phyloP scores from a whole-genome alignment of 345 rosid species.

The Ceriops zippeliana region DNA sequence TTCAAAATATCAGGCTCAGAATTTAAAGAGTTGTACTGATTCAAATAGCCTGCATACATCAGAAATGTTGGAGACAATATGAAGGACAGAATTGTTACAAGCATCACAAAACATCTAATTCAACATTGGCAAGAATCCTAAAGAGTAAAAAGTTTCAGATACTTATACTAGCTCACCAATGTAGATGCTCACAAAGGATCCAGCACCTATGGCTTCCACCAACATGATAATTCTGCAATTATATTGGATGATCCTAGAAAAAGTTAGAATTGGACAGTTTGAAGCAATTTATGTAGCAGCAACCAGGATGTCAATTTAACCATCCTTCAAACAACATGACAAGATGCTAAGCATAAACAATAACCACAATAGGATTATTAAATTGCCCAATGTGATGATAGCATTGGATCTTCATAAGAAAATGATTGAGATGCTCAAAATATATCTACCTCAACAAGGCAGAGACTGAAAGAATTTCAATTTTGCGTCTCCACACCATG shows the following conservation, averaged over 20 bases:
- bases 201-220: conserved; percentile 75
- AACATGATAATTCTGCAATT: conserved; percentile 78
- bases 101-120: conserved; percentile 3
- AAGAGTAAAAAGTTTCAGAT: background rate
- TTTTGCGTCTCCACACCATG: conserved; percentile 67
- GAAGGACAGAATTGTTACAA: background rate
- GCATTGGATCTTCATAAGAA: background rate
- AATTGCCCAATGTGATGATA: background rate
- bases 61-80: conserved; percentile 3
- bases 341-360: background rate
- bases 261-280: no score
- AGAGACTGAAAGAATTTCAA: conserved; percentile 62
- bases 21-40: conserved; percentile 74
- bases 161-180: conserved; percentile 53
- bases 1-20: conserved; percentile 93
- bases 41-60: conserved; percentile 65
- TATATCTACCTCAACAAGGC: conserved; percentile 56
- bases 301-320: background rate
- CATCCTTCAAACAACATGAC: background rate
- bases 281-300: background rate
- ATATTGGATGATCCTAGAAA: no score
- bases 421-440: background rate
- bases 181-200: conserved; percentile 68
- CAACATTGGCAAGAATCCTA: background rate
- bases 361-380: background rate